phyloP scores from a whole-genome alignment of 176 grass and related monocot species.

The Oryza meridionalis region DNA sequence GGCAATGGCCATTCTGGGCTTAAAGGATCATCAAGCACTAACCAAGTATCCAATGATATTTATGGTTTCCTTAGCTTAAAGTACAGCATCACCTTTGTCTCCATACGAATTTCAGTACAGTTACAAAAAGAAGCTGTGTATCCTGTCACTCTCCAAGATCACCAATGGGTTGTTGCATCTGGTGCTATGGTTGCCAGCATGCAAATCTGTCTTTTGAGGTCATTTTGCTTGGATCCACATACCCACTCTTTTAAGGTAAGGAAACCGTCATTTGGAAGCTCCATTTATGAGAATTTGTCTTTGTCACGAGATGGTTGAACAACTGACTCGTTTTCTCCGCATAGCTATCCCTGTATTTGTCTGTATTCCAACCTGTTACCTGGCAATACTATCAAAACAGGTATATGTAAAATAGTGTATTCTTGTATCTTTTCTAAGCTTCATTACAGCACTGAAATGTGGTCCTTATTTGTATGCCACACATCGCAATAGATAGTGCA shows the following conservation, averaged over 20 bases:
- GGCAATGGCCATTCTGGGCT: neutral
- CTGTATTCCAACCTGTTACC: conserved; percentile 21
- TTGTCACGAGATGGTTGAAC: neutral
- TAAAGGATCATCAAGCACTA: neutral
- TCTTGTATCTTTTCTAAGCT: neutral
- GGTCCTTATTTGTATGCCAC: neutral
- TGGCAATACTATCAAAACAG: neutral
- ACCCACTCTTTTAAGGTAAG: neutral
- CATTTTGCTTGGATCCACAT: neutral
- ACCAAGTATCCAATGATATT: neutral
- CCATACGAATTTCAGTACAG: neutral
- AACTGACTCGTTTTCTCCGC: neutral
- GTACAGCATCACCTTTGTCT: neutral
- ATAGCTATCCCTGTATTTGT: neutral
- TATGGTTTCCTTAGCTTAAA: neutral
- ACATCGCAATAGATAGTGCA: neutral
- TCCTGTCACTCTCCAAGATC: neutral
- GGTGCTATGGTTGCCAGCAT: neutral
- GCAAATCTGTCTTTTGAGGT: neutral
- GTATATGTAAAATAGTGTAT: neutral
- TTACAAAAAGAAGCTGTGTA: neutral
- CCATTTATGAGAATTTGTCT: neutral
- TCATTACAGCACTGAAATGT: neutral
- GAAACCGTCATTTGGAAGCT: neutral
- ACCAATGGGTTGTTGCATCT: conserved; percentile 1